phyloP scores from a whole-genome alignment of 2,329 filamentous ascomycete species.

The Hymenoscyphus fructigenus region DNA sequence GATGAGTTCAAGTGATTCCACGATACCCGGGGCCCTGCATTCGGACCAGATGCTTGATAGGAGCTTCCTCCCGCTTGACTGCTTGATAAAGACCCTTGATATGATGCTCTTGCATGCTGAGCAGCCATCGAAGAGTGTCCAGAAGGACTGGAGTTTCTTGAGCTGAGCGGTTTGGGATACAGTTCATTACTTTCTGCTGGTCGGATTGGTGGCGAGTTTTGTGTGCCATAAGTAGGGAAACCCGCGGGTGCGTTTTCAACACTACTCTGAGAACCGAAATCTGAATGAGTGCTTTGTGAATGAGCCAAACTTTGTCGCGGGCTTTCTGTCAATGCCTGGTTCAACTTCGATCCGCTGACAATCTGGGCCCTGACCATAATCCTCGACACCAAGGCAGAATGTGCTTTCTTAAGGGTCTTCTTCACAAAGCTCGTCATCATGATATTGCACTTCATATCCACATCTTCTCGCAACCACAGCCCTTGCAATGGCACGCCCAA shows the following conservation, averaged over 20 bases:
- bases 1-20: conserved; percentile 14
- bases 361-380: conserved; percentile 52
- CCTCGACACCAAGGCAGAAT: conserved; percentile 67
- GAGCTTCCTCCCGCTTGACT: not conserved
- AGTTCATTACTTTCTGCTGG: conserved; percentile 9
- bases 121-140: conserved; percentile 4
- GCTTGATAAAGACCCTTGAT: conserved; percentile 1
- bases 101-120: conserved; percentile 6
- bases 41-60: conserved; percentile 3
- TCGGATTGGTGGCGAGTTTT: not conserved
- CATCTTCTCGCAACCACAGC: conserved; percentile 81
- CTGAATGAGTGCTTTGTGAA: conserved; percentile 4
- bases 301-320: not conserved
- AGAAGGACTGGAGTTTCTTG: conserved; percentile 11
- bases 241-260: not conserved
- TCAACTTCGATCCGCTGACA: conserved; percentile 21
- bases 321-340: conserved; percentile 18
- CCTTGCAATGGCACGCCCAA: conserved; percentile 64
- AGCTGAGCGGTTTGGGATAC: conserved; percentile 18
- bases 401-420: conserved; percentile 76
- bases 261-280: not conserved
- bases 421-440: conserved; percentile 76
- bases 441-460: conserved; percentile 78
- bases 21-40: conserved; percentile 13
- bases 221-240: not conserved